Percentiles rank a stretch among this genome's conserved stretches.
Evolutionary conservation across 441 rosid genomes (phyloP).

Genomic region (Erysimum cheiri): DNA sequence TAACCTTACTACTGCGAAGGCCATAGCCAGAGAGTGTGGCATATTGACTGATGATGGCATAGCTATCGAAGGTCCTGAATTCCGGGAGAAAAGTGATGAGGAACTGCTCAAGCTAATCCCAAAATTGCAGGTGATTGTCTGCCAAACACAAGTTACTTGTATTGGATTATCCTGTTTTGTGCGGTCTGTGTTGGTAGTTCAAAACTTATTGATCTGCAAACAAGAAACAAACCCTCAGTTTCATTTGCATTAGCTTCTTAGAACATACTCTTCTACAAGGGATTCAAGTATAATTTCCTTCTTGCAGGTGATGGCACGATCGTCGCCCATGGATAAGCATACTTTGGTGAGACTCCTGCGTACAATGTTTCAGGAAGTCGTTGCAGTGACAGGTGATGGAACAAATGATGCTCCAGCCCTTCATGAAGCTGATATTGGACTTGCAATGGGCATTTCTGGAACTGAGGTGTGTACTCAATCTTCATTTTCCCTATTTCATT

Average conservation of each 20-base stretch:
- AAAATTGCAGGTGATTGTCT: conserved; percentile 48
- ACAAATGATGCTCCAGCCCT: conserved; percentile 90
- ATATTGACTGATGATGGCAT: conserved; percentile 75
- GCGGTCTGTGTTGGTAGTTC: conserved; percentile 6
- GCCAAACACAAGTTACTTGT: conserved; percentile 14
- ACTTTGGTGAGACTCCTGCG: conserved; percentile 69
- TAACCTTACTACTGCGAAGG: conserved; percentile 77
- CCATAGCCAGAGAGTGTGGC: conserved; percentile 81
- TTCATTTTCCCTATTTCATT: conserved; percentile 17
- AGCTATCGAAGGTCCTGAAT: conserved; percentile 77
- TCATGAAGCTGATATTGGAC: conserved; percentile 81
- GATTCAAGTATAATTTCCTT: conserved; percentile 18
- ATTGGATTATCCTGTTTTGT: background rate
- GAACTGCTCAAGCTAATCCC: conserved; percentile 70
- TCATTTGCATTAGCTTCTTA: conserved; percentile 3
- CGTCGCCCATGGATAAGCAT: conserved; percentile 80
- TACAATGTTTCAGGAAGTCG: conserved; percentile 77
- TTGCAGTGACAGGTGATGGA: conserved; percentile 85
- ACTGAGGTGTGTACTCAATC: conserved; percentile 62
- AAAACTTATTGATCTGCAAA: conserved; percentile 13
- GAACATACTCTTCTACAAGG: conserved; percentile 1
- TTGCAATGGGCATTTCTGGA: conserved; percentile 88
- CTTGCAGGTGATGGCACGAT: conserved; percentile 76
- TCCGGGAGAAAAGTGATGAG: conserved; percentile 65
- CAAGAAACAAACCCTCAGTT: conserved; percentile 8